phyloP scores from a whole-genome alignment of 345 rosid genomes.

The Cardiospermum halicacabum region DNA sequence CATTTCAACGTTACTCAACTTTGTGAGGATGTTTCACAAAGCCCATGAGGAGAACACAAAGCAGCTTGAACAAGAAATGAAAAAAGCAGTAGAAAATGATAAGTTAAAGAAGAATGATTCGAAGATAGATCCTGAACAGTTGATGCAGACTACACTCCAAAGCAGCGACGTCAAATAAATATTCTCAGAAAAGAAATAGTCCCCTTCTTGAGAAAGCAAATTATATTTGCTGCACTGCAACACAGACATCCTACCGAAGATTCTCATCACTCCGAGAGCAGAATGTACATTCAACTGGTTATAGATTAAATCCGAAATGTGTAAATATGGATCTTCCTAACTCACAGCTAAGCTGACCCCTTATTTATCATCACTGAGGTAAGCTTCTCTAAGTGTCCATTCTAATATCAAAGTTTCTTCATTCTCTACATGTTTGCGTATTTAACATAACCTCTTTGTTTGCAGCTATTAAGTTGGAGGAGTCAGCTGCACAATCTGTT shows the following conservation, averaged over 20 bases:
- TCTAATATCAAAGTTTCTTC: not conserved
- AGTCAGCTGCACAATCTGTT: not conserved
- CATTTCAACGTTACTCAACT: conserved; percentile 66
- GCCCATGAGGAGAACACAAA: conserved; percentile 79
- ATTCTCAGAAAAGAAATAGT: not conserved
- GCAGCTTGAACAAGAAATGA: conserved; percentile 64
- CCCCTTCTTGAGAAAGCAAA: conserved; percentile 6
- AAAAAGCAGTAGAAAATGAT: conserved; percentile 47
- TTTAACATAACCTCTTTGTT: not conserved
- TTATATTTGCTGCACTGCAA: not conserved
- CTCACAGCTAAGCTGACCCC: not conserved
- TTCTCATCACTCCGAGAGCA: not conserved
- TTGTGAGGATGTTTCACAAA: conserved; percentile 71
- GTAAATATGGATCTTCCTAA: conserved; percentile 5
- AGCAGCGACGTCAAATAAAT: conserved; percentile 25
- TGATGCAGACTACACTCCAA: conserved; percentile 17
- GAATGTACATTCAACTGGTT: not conserved
- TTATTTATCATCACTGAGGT: conserved; percentile 6
- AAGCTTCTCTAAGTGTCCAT: not conserved
- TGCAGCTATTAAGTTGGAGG: conserved; percentile 4
- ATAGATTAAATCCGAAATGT: conserved; percentile 18
- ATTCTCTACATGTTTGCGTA: not conserved
- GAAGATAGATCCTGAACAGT: conserved; percentile 30
- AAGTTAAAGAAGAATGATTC: conserved; percentile 35
- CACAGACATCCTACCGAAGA: not conserved